These are phyloP conservation scores for Earliella scabrosa DNA, from an alignment of 1,284 basidiomycete species.

Conservation along the genomic window DNA sequence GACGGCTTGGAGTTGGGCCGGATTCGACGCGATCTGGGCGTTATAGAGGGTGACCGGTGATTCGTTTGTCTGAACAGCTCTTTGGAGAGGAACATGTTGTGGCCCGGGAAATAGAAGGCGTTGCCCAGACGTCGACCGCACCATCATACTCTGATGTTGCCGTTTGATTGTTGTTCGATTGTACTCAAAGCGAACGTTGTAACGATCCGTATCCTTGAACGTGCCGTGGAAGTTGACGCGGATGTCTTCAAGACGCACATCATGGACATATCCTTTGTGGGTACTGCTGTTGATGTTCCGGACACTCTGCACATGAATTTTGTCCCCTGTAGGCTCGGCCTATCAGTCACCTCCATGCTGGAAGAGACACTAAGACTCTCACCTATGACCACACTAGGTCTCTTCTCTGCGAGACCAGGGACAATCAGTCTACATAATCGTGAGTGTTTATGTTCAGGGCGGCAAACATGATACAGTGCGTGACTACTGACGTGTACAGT, in stretches of 20 bases:
- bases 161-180: conserved; percentile 56
- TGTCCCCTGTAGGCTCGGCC: conserved; percentile 47
- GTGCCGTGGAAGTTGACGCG: conserved; percentile 53
- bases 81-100: conserved; percentile 35
- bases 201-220: conserved; percentile 44
- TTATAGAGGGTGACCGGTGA: conserved; percentile 42
- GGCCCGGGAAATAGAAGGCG: conserved; percentile 46
- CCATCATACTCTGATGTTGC: conserved; percentile 62
- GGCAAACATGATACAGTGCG: too few species aligned
- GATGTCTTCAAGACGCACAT: conserved; percentile 53
- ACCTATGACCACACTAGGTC: conserved; percentile 67
- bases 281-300: conserved; percentile 45
- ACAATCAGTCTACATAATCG: conserved; percentile 49
- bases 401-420: conserved; percentile 67
- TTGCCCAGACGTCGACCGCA: conserved; percentile 40
- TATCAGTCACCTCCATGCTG: not conserved
- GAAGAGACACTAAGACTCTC: conserved; percentile 24
- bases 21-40: conserved; percentile 48
- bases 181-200: conserved; percentile 57
- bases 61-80: too few species aligned
- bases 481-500: conserved; percentile 54
- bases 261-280: conserved; percentile 62
- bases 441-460: too few species aligned
- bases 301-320: conserved; percentile 54
- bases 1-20: conserved; percentile 58